phyloP scores from a whole-genome alignment of 192 early-diverging fungal species.

The Rhizophagus clarus region DNA sequence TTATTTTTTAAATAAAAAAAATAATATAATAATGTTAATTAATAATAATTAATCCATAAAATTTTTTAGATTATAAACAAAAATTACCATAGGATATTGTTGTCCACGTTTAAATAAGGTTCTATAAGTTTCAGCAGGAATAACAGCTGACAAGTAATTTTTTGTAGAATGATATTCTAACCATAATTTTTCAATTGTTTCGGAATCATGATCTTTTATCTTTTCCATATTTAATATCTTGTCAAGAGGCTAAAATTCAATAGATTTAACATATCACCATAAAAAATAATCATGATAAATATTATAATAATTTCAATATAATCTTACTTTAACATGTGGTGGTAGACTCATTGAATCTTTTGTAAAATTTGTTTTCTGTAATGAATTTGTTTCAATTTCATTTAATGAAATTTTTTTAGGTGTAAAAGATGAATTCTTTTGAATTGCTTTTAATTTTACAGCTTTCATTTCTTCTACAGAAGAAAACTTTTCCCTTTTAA shows the following conservation, averaged over 20 bases:
- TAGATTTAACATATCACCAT: not conserved
- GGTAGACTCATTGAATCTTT: not conserved
- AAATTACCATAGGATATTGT: slow-evolving; percentile 58
- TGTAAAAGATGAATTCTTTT: not conserved
- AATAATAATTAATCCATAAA: not conserved
- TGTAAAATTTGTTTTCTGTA: not conserved
- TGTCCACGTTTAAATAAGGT: slow-evolving; percentile 54
- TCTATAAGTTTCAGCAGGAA: slow-evolving; percentile 62
- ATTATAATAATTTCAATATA: not conserved
- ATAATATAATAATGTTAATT: not conserved
- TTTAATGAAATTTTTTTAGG: not conserved
- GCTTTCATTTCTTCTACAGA: slow-evolving; percentile 10
- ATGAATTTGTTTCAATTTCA: not conserved
- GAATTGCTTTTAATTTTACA: not conserved
- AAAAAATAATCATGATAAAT: not conserved
- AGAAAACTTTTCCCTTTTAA: not conserved
- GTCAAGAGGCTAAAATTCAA: slow-evolving; percentile 45
- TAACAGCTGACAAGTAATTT: slow-evolving; percentile 60
- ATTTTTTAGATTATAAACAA: not conserved
- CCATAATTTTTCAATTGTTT: slow-evolving; percentile 69
- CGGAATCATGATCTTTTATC: slow-evolving; percentile 42
- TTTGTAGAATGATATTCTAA: slow-evolving; percentile 67
- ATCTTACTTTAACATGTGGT: not conserved
- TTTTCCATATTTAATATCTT: slow-evolving; percentile 58
- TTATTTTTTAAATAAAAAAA: not conserved